phyloP scores from a whole-genome alignment of 179 eudicot genomes.

The Corrigiola litoralis region DNA sequence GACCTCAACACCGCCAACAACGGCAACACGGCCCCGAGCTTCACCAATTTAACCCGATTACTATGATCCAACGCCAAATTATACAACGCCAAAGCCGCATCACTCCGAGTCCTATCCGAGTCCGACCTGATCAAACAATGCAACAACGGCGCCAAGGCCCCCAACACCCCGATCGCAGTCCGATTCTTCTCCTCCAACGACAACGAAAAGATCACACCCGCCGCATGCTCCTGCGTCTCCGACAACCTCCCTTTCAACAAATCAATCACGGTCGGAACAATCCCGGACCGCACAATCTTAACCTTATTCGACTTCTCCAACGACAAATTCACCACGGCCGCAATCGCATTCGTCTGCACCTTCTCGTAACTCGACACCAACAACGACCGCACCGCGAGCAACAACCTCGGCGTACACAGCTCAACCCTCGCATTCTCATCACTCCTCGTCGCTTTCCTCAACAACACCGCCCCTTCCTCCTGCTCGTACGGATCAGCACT shows the following conservation, averaged over 20 bases:
- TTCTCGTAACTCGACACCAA: constrained; percentile 45
- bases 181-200: constrained; percentile 76
- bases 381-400: constrained; percentile 35
- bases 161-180: constrained; percentile 79
- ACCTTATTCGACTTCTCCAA: constrained; percentile 64
- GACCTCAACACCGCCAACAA: constrained; percentile 42
- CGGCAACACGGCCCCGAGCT: constrained; percentile 54
- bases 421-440: constrained; percentile 47
- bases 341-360: constrained; percentile 71
- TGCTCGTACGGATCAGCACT: constrained; percentile 55
- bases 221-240: constrained; percentile 80
- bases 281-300: constrained; percentile 73
- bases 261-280: constrained; percentile 58
- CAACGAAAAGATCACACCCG: constrained; percentile 77
- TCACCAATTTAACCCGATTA: constrained; percentile 66
- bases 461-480: constrained; percentile 39
- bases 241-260: constrained; percentile 44
- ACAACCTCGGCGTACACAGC: constrained; percentile 52
- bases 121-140: constrained; percentile 62
- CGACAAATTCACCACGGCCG: constrained; percentile 72
- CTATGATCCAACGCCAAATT: constrained; percentile 59
- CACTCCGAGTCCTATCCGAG: constrained; percentile 63
- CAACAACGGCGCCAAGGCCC: constrained; percentile 69
- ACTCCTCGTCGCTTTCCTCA: constrained; percentile 50
- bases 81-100: constrained; percentile 77